Conservation (phyloP, 2,329 filamentous ascomycete genomes). For the Cercospora nicotianae region DNA sequence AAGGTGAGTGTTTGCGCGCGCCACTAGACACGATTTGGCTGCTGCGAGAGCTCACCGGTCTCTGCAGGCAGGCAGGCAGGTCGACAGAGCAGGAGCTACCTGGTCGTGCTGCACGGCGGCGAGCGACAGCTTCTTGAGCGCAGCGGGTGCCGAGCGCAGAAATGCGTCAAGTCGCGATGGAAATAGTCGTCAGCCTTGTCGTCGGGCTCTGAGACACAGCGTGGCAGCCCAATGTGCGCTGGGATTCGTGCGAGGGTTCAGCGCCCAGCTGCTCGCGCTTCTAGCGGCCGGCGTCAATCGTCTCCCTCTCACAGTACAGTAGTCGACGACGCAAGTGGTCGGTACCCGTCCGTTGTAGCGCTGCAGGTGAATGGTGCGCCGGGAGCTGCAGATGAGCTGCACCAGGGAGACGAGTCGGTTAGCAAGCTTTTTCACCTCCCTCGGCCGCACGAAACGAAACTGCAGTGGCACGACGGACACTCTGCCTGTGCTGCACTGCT, state of each 20-base stretch:
- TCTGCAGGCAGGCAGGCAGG: slow-evolving; percentile 12
- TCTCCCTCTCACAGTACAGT: neutral
- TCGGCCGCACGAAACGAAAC: neutral
- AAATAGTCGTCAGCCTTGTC: slow-evolving; percentile 1
- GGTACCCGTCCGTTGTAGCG: neutral
- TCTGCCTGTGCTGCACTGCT: neutral
- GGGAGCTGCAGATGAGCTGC: slow-evolving; percentile 1
- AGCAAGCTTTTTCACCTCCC: slow-evolving; percentile 11
- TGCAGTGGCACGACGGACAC: neutral
- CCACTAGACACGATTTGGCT: slow-evolving; percentile 12
- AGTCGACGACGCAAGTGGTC: neutral
- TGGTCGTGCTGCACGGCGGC: slow-evolving; percentile 2
- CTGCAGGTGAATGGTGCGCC: slow-evolving; percentile 14
- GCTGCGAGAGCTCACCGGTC: slow-evolving; percentile 18
- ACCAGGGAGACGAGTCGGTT: slow-evolving; percentile 9
- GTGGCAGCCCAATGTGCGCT: slow-evolving; percentile 9
- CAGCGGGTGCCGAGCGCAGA: slow-evolving; percentile 2
- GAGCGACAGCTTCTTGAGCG: slow-evolving; percentile 18
- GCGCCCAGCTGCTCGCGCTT: neutral
- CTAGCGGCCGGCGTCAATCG: slow-evolving; percentile 6
- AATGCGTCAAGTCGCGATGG: neutral
- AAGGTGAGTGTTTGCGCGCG: slow-evolving; percentile 35
- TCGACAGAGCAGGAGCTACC: slow-evolving; percentile 7
- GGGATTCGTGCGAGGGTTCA: neutral
- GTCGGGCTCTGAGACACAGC: slow-evolving; percentile 15